Conservation (phyloP, 2,329 filamentous ascomycete genomes). For the Ceratocystiopsis minuta region DNA sequence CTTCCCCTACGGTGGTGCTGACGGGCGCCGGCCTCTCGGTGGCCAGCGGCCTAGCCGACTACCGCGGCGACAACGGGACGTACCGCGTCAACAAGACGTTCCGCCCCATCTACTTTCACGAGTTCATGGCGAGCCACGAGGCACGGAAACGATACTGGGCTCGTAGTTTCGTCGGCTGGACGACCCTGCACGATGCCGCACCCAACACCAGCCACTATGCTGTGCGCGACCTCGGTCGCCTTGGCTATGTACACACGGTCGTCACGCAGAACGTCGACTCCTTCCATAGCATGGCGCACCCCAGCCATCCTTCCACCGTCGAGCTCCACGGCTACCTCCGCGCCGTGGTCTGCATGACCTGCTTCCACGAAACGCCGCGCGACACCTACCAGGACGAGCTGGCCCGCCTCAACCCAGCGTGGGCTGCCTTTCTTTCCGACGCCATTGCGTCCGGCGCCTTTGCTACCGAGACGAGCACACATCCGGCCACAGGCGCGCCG, state of each 20-base stretch:
- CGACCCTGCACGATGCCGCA: conserved; percentile 55
- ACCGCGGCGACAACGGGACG: conserved; percentile 74
- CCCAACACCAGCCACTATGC: conserved; percentile 71
- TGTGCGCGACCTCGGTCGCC: conserved; percentile 48
- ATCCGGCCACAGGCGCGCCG: conserved; percentile 46
- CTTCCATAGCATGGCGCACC: conserved; percentile 68
- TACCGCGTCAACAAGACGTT: conserved; percentile 85
- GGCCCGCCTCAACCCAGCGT: conserved; percentile 64
- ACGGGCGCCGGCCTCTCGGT: conserved; percentile 88
- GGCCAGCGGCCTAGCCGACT: conserved; percentile 82
- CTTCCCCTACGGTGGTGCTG: conserved; percentile 30
- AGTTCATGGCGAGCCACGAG: conserved; percentile 69
- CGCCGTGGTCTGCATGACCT: conserved; percentile 64
- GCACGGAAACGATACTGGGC: conserved; percentile 91
- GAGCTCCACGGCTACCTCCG: conserved; percentile 88
- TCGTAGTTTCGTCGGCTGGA: conserved; percentile 83
- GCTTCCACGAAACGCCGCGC: conserved; percentile 52
- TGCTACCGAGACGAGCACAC: conserved; percentile 25
- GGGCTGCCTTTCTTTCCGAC: conserved; percentile 58
- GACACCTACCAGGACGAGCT: conserved; percentile 60
- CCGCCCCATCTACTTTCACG: conserved; percentile 80
- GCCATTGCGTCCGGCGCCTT: conserved; percentile 52
- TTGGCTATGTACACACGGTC: conserved; percentile 58
- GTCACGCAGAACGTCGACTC: conserved; percentile 97
- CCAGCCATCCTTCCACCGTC: conserved; percentile 45